These are phyloP conservation scores for Aspergillus glaucus DNA, from an alignment of 2,329 filamentous ascomycete species.

Conservation along the genomic window DNA sequence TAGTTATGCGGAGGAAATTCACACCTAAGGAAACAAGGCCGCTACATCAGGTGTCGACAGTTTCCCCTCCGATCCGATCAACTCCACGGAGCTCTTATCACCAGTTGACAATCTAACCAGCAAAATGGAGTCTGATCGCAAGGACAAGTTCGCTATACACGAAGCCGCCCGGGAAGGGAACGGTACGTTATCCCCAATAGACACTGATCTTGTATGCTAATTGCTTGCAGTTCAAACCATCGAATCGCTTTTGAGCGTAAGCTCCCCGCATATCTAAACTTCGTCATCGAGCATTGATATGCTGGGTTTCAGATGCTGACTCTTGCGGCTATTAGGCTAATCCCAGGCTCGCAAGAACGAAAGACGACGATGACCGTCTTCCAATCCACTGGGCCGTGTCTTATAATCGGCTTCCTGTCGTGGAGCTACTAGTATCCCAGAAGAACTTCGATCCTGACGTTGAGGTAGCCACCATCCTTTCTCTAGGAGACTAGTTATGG, in stretches of 20 bases:
- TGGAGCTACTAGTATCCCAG: slow-evolving; percentile 62
- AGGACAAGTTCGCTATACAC: slow-evolving; percentile 73
- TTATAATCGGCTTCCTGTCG: slow-evolving; percentile 70
- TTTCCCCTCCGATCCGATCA: not conserved
- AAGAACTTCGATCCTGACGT: slow-evolving; percentile 78
- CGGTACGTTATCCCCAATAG: slow-evolving; percentile 47
- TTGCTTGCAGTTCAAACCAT: slow-evolving; percentile 55
- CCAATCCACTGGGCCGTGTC: slow-evolving; percentile 93
- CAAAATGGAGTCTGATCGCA: slow-evolving; percentile 38
- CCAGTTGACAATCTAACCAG: slow-evolving; percentile 1
- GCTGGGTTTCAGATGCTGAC: not conserved
- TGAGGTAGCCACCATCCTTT: slow-evolving; percentile 46
- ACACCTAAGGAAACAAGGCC: slow-evolving; percentile 7
- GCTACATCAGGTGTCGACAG: not conserved
- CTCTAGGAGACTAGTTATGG: not conserved
- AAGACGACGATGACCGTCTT: slow-evolving; percentile 80
- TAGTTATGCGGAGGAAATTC: not conserved
- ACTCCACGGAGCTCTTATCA: not conserved
- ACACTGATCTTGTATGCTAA: slow-evolving; percentile 5
- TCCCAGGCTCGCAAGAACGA: slow-evolving; percentile 65
- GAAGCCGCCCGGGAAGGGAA: slow-evolving; percentile 79
- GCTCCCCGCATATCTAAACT: slow-evolving; percentile 20
- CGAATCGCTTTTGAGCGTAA: slow-evolving; percentile 67
- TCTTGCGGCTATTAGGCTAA: slow-evolving; percentile 57
- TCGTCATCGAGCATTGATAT: slow-evolving; percentile 3